These are phyloP conservation scores for Oehlia diaphana DNA, from an alignment of 192 early-diverging fungal species.

Conservation along the genomic window DNA sequence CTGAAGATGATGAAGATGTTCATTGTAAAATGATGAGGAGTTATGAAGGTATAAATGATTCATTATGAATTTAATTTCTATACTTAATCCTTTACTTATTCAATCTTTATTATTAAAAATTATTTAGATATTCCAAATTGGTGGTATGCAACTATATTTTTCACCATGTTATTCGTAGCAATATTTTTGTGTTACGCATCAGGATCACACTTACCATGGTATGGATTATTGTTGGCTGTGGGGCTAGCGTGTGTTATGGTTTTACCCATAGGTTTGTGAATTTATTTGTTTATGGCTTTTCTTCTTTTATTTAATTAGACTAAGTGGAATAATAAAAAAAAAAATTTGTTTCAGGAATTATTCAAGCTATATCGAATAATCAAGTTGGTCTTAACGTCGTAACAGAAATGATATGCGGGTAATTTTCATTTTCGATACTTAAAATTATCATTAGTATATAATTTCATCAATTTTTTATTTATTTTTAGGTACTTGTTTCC, in stretches of 20 bases:
- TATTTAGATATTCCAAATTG: constrained; percentile 55
- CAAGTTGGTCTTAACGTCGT: constrained; percentile 57
- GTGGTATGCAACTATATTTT: constrained; percentile 52
- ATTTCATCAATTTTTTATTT: constrained; percentile 48
- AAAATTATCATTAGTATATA: constrained; percentile 38
- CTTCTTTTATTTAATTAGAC: not conserved
- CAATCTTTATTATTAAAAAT: not conserved
- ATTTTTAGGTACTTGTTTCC: constrained; percentile 66
- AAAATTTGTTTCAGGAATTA: constrained; percentile 67
- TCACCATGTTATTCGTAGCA: constrained; percentile 34
- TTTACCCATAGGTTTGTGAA: constrained; percentile 50
- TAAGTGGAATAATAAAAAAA: not conserved
- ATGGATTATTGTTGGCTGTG: constrained; percentile 48
- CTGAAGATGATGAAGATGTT: constrained; percentile 35
- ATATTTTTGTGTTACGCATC: constrained; percentile 40
- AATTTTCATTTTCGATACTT: not conserved
- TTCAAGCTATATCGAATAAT: constrained; percentile 57
- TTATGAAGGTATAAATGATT: constrained; percentile 25
- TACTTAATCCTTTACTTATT: not conserved
- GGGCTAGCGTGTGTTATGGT: constrained; percentile 40
- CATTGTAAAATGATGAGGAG: constrained; percentile 45
- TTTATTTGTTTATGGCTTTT: not conserved
- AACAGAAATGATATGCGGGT: constrained; percentile 61
- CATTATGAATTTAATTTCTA: not conserved
- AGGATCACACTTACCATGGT: constrained; percentile 49